phyloP scores from a whole-genome alignment of 352 stramenopile species.

The Blastocystis sp. region DNA sequence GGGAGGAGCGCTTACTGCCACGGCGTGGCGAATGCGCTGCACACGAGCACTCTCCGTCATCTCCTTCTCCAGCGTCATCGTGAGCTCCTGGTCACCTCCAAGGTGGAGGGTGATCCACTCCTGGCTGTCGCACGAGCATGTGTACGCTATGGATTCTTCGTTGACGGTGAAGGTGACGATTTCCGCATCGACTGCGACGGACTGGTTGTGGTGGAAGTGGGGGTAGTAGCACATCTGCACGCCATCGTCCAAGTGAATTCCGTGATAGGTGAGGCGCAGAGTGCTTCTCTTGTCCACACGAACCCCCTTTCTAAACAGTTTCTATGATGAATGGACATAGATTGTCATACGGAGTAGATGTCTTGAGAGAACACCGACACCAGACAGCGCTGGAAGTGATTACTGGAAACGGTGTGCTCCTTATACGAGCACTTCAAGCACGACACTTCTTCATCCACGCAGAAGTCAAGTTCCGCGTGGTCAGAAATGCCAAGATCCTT shows the following conservation, averaged over 20 bases:
- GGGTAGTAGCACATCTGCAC: slow-evolving; percentile 38
- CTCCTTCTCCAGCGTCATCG: not conserved
- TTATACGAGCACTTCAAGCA: not conserved
- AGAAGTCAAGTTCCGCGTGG: not conserved
- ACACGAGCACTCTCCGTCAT: not conserved
- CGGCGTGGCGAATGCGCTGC: not conserved
- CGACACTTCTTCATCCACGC: not conserved
- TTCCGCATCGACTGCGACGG: not conserved
- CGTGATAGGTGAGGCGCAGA: not conserved
- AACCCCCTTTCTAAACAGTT: not conserved
- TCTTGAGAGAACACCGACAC: not conserved
- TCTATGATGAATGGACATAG: not conserved
- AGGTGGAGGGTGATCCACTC: not conserved
- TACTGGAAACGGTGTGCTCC: not conserved
- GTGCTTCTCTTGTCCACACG: not conserved
- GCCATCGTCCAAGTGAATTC: not conserved
- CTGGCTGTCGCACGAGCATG: not conserved
- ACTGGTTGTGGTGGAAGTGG: not conserved
- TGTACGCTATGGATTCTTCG: not conserved
- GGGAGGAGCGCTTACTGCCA: not conserved
- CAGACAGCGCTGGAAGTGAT: slow-evolving; percentile 7
- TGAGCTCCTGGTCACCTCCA: not conserved
- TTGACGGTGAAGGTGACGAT: not conserved
- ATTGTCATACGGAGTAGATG: not conserved
- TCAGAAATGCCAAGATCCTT: not conserved